Evolutionary conservation across 2,329 filamentous ascomycete genomes (phyloP).

Genomic region (Alternaria arbusti): DNA sequence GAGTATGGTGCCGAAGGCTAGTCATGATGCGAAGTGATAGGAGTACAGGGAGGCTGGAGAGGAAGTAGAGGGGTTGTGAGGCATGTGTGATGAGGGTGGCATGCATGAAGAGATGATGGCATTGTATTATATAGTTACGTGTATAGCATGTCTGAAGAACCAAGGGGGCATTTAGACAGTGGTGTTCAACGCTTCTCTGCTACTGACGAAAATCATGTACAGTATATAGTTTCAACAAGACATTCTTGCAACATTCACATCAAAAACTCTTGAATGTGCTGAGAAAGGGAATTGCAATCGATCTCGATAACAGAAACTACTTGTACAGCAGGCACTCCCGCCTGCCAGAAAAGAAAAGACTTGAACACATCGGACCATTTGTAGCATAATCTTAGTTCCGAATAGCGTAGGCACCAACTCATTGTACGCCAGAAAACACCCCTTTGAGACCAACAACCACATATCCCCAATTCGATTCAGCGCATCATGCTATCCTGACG

Average conservation of each 20-base stretch:
- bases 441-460: not conserved
- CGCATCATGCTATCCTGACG: not conserved
- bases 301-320: not conserved
- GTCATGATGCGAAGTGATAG: constrained; percentile 51
- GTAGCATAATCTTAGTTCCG: not conserved
- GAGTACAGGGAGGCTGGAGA: constrained; percentile 2
- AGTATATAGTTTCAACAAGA: not conserved
- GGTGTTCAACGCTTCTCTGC: not conserved
- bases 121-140: constrained; percentile 12
- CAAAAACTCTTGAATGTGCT: not conserved
- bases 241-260: not conserved
- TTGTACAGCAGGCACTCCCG: not conserved
- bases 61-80: not conserved
- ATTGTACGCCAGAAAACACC: not conserved
- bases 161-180: not conserved
- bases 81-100: not conserved
- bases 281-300: not conserved
- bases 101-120: not conserved
- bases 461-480: not conserved
- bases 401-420: not conserved
- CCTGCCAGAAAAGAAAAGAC: not conserved
- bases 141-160: not conserved
- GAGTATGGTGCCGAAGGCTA: constrained; percentile 57
- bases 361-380: not conserved
- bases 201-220: not conserved